Evolutionary conservation across 2,329 filamentous ascomycete species (phyloP), one percentile per base, ranked within the genome.

Genomic region (Nigrograna mackinnonii): DNA sequence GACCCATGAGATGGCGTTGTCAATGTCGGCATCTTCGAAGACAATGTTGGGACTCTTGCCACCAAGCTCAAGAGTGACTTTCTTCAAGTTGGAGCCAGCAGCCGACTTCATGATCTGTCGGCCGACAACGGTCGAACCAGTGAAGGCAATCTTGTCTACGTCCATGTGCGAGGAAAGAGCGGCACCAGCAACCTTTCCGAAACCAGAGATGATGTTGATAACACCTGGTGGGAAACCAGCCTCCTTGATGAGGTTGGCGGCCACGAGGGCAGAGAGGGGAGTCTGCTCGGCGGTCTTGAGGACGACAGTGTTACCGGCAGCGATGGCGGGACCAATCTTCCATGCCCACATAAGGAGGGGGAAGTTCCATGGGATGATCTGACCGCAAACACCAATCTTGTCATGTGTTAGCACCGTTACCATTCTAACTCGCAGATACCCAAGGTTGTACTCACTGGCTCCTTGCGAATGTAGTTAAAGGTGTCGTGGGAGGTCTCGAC

Each of bases 341-440:
- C 89, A 95, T 39, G 80, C 66, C 79, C 79, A 80, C 87, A 91
- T 91, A 64, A 88, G 80, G 34, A 92, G 75, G 6, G 88, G 88
- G 75, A 90, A 92, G 77, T 92, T 92, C 88, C 88, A 91, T 49
- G 89, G 89, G 60, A 94, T 92, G 64, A 92, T 91, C 70, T 94
- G 89, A 62, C 85, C 90, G 69, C 89, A 91, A 46, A 91, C 86
- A 69, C 87, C 87, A 52, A 87, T 76, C 78, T 80, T 37, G 2
- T 5, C 6, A 11, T n/a, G n/a, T 4, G 40, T 70, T 42, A 68
- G 51, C 19, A 22, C 28, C 7, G 19, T 6, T 14, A n/a, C 11
- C 17, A 18, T 5, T 33, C 11, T 12, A 33, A 33, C n/a, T 6
- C 12, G 3, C 4, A 9, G 6, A 39, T n/a, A 0, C 5, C 6